Base-by-base conservation (phyloP, 305 asterid species). In the Fraxinus velutina region DNA sequence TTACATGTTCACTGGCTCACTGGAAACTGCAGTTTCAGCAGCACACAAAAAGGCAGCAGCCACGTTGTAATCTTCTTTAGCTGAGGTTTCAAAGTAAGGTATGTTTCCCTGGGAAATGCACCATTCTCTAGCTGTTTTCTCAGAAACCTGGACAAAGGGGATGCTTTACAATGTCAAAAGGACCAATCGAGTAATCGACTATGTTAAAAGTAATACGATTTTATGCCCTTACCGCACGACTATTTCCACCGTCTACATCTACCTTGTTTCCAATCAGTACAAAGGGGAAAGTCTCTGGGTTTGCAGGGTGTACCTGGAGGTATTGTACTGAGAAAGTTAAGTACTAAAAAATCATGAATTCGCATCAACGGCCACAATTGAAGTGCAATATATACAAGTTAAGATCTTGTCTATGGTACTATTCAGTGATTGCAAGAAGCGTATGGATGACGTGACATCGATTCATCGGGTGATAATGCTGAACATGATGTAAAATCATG, bases 21-120 rank as follows among this genome's bases (percentile, higher is more conserved):
- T 86, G 72, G 88, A 87, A 13, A 90, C 91, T 19, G 98, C 86
- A 17, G 88, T 89, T 78, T 87, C 52, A 2, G 97, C 97, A 15
- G 88, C 90, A 70, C 85, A 79, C 15, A 82, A 0, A 84, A 94
- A 94, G 32, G 94, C 92, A 79, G 84, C 83, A 50, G 90, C 97
- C 0, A 93, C 93, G 73, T 92, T 93, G 80, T 87, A 87, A 83
- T 89, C 89, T 78, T 94, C 95, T 85, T 94, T 94, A 0, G 97
- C 98, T 4, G 98, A 94, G 42, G 94, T 94, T 88, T 93, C 95
- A 62, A 88, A 90, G 79, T 92, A 92, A 17, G 97, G 97, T 77
- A 94, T 89, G 83, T 89, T 86, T 57, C 94, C 96, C 79, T 89
- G 91, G 0, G 87, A 82, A 33, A 66, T 78, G 79, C 97, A 93